Percentiles rank a stretch among this genome's conserved stretches.
Conservation (phyloP, 768 basidiomycete genomes). For the Serpula lacrymans region DNA sequence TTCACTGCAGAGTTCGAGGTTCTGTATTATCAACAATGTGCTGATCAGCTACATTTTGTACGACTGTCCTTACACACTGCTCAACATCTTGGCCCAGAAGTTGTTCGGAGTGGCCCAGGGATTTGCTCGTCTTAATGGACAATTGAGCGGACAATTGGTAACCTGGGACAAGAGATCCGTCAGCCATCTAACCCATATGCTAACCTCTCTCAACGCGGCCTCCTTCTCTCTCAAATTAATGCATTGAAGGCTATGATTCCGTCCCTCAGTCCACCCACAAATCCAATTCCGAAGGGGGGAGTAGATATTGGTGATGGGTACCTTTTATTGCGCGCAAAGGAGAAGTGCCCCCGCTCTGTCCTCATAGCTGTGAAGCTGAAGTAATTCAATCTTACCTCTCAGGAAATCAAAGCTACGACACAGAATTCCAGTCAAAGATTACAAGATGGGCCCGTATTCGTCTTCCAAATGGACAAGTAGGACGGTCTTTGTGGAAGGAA, state of each 20-base stretch:
- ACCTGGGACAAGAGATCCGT: too few species aligned
- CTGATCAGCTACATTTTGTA: slow-evolving; percentile 15
- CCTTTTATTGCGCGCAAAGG: slow-evolving; percentile 6
- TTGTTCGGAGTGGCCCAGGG: too few species aligned
- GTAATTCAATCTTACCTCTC: neutral
- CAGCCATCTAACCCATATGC: too few species aligned
- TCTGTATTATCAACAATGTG: slow-evolving; percentile 13
- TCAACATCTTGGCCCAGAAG: slow-evolving; percentile 11
- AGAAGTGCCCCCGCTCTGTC: neutral
- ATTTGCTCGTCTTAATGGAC: too few species aligned
- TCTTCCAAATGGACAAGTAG: slow-evolving; percentile 37
- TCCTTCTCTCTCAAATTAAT: too few species aligned
- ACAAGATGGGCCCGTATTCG: slow-evolving; percentile 30
- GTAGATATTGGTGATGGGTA: slow-evolving; percentile 14
- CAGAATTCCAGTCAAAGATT: slow-evolving; percentile 6
- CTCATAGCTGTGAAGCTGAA: neutral
- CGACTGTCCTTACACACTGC: slow-evolving; percentile 15
- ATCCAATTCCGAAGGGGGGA: neutral
- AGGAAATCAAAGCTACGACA: neutral
- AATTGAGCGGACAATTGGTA: too few species aligned
- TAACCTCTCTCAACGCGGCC: too few species aligned
- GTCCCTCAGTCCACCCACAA: neutral
- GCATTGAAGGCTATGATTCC: neutral
- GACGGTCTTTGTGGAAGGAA: slow-evolving; percentile 31
- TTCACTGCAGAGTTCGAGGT: slow-evolving; percentile 14